These are phyloP conservation scores for Solanum hybrid DNA, from an alignment of 305 asterid genomes.

Conservation along the genomic window DNA sequence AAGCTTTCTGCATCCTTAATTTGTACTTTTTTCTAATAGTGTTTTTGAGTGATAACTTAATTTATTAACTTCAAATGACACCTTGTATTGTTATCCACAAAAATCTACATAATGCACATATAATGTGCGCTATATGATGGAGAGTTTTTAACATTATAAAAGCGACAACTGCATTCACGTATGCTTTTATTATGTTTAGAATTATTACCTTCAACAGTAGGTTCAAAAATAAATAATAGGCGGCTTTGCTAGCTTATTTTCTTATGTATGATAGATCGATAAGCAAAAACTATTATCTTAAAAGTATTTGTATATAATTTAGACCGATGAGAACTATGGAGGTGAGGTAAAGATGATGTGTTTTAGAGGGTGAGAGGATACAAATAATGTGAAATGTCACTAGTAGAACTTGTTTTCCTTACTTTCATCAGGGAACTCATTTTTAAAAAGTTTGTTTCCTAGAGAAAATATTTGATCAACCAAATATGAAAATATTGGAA, in stretches of 20 bases:
- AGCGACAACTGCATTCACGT: neutral
- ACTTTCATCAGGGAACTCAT: neutral
- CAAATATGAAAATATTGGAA: neutral
- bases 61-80: neutral
- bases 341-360: neutral
- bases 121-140: neutral
- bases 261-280: neutral
- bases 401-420: neutral
- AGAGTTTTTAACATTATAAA: neutral
- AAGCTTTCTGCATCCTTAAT: neutral
- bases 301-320: neutral
- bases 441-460: neutral
- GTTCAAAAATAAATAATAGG: neutral
- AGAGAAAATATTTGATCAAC: neutral
- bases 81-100: neutral
- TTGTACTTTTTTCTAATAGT: neutral
- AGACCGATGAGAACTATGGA: neutral
- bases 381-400: neutral
- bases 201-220: neutral
- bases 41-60: neutral
- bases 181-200: neutral
- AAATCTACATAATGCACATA: neutral
- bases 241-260: neutral
- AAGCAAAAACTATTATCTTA: neutral
- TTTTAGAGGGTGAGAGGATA: neutral